phyloP scores from a whole-genome alignment of 345 rosid genomes.

The Moricandia moricandioides region DNA sequence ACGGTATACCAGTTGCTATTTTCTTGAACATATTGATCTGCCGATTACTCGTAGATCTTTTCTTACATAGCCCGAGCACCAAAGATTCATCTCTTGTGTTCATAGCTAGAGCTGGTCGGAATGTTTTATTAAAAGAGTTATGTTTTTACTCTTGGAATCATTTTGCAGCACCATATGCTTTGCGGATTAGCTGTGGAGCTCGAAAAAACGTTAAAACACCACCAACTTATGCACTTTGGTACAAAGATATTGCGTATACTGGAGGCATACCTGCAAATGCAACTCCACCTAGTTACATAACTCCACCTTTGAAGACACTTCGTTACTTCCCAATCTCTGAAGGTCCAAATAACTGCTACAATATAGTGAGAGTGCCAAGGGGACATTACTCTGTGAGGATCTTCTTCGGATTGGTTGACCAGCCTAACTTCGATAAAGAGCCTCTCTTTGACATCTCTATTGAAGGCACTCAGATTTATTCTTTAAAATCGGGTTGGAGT shows the following conservation, averaged over 20 bases:
- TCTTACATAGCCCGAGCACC: not conserved
- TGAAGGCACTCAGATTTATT: constrained; percentile 79
- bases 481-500: constrained; percentile 89
- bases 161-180: constrained; percentile 70
- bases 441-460: constrained; percentile 89
- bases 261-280: constrained; percentile 85
- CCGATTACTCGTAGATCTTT: not conserved
- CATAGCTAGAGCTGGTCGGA: not conserved
- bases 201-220: constrained; percentile 53
- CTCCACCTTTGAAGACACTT: constrained; percentile 74
- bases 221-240: constrained; percentile 84
- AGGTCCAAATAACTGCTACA: constrained; percentile 91
- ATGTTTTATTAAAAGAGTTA: not conserved
- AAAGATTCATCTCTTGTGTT: not conserved
- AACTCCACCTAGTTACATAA: constrained; percentile 47
- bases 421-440: constrained; percentile 54
- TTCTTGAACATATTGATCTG: constrained; percentile 2
- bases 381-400: constrained; percentile 83
- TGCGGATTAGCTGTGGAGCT: constrained; percentile 95
- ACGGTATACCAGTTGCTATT: constrained; percentile 1
- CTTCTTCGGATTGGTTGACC: constrained; percentile 60
- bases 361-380: constrained; percentile 59
- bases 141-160: not conserved
- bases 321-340: constrained; percentile 86
- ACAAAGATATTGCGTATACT: constrained; percentile 85